These are phyloP conservation scores for Solanum sejunctum DNA, from an alignment of 257 asterid genomes.

Conservation along the genomic window DNA sequence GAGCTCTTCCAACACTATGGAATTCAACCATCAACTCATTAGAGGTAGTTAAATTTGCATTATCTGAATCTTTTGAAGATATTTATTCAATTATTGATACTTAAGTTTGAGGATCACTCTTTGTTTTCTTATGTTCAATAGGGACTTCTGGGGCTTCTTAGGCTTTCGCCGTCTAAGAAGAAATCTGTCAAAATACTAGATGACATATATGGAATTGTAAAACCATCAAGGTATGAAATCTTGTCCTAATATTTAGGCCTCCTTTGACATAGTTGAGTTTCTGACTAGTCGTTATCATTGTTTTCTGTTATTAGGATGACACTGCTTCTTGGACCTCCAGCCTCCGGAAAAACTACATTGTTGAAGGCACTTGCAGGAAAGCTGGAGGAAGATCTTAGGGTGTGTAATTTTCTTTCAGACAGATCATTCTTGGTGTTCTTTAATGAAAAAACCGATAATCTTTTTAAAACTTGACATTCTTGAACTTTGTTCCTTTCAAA, in stretches of 20 bases:
- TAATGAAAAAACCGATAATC: not conserved
- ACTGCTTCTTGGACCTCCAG: constrained; percentile 94
- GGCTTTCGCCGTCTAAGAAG: constrained; percentile 50
- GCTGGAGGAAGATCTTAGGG: constrained; percentile 54
- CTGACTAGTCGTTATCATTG: not conserved
- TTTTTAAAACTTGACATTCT: not conserved
- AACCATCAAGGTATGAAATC: constrained; percentile 66
- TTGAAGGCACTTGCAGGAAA: constrained; percentile 80
- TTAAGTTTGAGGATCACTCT: not conserved
- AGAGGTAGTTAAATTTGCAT: constrained; percentile 30
- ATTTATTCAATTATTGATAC: not conserved
- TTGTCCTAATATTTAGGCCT: not conserved
- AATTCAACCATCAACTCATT: constrained; percentile 49
- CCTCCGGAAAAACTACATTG: constrained; percentile 77
- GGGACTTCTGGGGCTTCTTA: constrained; percentile 45
- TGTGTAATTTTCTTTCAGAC: not conserved
- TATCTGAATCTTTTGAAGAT: not conserved
- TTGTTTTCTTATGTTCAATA: constrained; percentile 4
- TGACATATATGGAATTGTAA: constrained; percentile 60
- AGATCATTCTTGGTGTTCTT: not conserved
- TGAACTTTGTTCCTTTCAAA: not conserved
- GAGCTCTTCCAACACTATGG: constrained; percentile 79
- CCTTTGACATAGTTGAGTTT: constrained; percentile 15
- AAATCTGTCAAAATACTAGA: constrained; percentile 59
- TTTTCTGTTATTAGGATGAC: constrained; percentile 50